Base-by-base conservation (phyloP, 2,329 filamentous ascomycete genomes). In the Colletotrichum liaoningense region DNA sequence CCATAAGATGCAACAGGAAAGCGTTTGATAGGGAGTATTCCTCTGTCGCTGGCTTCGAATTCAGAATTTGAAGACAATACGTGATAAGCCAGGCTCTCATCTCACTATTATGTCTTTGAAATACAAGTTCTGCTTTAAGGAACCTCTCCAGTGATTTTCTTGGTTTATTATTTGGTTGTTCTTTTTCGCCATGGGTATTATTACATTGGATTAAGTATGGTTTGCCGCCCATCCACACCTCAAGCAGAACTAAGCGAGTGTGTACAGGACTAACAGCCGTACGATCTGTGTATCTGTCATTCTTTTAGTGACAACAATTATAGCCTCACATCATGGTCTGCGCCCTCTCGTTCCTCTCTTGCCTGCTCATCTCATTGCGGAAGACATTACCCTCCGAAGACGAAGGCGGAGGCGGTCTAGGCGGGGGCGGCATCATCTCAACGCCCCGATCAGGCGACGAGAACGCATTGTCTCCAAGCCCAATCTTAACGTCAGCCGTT, bases 381-480 rank as follows among this genome's bases (percentile, higher is more conserved):
- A 75, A 75, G 2, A 72, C 74, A 54, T 75, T 75, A 3, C 46
- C 52, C 6, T 33, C 55, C 2, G 59, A 24, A 3, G 64, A 57
- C 14, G 49, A 55, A 4, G 64, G 60, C 19, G 52, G 58, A 9
- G 71, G 71, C 14, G 71, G 67, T 4, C 67, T 62, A 12, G 70
- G 60, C 5, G 67, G 71, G 3, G 71, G 71, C 56, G 71, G 71
- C 71, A 73, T 73, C 71, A 73, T 73, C 56, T 73, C 74, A 19
- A 69, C 68, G 8, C 72, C 72, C 3, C 69, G 63, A n/a, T 67
- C 72, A 12, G 69, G 52, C 42, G 68, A 73, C 16, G 70, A 66
- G 54, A 72, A 74, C 1, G 72, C 69, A 16, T 52, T 63, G 16
- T 62, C 72, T 28, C 67, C 69, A 4, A 72, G 56, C 12, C 72